A percentile compares a stretch with the other conserved stretches of the same genome.
These are phyloP conservation scores for Gossypium bickii DNA, from an alignment of 345 rosid species.

Conservation along the genomic window DNA sequence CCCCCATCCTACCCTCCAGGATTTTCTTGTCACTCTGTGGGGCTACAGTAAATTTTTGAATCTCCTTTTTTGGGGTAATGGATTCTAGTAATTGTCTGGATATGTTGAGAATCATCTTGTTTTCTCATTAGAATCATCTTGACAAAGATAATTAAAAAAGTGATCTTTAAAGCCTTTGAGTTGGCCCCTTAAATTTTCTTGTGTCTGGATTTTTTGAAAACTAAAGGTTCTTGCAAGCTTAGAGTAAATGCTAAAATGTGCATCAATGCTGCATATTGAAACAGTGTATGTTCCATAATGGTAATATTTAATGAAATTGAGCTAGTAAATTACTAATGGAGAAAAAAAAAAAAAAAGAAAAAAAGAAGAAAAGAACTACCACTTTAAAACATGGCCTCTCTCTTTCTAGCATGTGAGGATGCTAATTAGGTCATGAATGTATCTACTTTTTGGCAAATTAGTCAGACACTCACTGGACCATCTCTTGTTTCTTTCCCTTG, in stretches of 20 bases:
- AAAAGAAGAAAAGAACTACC: slow-evolving; percentile 10
- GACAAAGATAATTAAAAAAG: not conserved
- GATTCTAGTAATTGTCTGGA: slow-evolving; percentile 1
- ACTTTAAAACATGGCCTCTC: slow-evolving; percentile 20
- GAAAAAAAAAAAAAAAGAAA: not conserved
- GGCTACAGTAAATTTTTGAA: slow-evolving; percentile 20
- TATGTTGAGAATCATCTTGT: not conserved
- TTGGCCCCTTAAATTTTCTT: slow-evolving; percentile 9
- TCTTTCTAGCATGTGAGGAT: slow-evolving; percentile 16
- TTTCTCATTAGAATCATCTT: not conserved
- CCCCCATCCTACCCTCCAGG: not conserved
- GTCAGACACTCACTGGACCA: slow-evolving; percentile 76
- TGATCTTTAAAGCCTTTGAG: not conserved
- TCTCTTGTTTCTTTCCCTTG: slow-evolving; percentile 29
- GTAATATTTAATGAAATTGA: slow-evolving; percentile 19
- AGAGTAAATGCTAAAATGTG: not conserved
- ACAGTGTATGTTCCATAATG: slow-evolving; percentile 13
- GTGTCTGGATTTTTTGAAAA: slow-evolving; percentile 17
- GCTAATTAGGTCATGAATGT: slow-evolving; percentile 29
- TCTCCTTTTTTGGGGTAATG: not conserved
- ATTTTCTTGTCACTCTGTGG: not conserved
- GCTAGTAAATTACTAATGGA: slow-evolving; percentile 5
- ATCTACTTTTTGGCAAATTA: slow-evolving; percentile 19
- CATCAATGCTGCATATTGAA: slow-evolving; percentile 6
- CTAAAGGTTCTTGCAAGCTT: not conserved